Conservation (phyloP, 2,329 filamentous ascomycete species). For the Arthrinium puccinioides region DNA sequence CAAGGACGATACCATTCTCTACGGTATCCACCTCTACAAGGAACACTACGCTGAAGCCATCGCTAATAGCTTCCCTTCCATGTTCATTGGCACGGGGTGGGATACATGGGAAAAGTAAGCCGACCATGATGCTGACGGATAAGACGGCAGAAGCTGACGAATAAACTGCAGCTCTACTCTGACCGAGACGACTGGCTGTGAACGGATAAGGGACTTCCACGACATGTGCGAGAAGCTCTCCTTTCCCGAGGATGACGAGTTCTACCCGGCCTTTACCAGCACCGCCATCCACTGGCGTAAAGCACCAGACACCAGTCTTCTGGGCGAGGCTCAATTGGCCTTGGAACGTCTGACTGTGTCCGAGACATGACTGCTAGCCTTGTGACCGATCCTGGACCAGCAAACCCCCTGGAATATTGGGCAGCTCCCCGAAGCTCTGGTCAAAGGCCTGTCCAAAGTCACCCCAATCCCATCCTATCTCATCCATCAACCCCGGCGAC, state of each 20-base stretch:
- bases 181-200: slow-evolving; percentile 15
- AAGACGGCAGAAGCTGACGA: no score
- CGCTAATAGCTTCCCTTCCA: slow-evolving; percentile 32
- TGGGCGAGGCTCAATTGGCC: background rate
- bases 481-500: slow-evolving; percentile 1
- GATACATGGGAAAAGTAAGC: slow-evolving; percentile 42
- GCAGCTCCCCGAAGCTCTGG: background rate
- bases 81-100: slow-evolving; percentile 52
- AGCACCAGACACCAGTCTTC: no score
- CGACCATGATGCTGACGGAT: background rate
- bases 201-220: slow-evolving; percentile 25
- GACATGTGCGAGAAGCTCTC: slow-evolving; percentile 18
- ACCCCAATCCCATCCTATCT: slow-evolving; percentile 6
- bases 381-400: no score
- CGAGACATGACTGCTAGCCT: background rate
- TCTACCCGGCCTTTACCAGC: slow-evolving; percentile 29
- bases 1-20: slow-evolving; percentile 43
- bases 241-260: slow-evolving; percentile 30
- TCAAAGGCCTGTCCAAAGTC: slow-evolving; percentile 6
- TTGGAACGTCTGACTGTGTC: slow-evolving; percentile 1
- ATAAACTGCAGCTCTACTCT: slow-evolving; percentile 2
- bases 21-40: slow-evolving; percentile 54
- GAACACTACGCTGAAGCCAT: slow-evolving; percentile 47
- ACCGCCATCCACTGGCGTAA: slow-evolving; percentile 32
- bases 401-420: no score